phyloP scores from a whole-genome alignment of 2,329 filamentous ascomycete species.

The Aspergillus transmontanensis region DNA sequence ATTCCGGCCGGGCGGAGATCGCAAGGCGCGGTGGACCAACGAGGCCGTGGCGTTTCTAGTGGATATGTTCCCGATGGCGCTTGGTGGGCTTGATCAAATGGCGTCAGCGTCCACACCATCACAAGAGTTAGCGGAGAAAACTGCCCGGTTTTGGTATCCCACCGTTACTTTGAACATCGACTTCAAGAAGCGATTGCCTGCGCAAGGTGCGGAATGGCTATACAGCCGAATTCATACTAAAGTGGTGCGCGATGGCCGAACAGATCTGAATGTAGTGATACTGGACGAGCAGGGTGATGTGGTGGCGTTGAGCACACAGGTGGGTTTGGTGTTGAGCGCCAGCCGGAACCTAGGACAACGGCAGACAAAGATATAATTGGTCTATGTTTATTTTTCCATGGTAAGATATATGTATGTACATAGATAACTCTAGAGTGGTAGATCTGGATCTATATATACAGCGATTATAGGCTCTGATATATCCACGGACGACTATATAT shows the following conservation, averaged over 20 bases:
- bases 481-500: not conserved
- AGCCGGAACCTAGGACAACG: slow-evolving; percentile 62
- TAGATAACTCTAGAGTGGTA: not conserved
- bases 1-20: slow-evolving; percentile 54
- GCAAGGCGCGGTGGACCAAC: slow-evolving; percentile 61
- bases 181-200: slow-evolving; percentile 71
- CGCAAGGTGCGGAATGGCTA: slow-evolving; percentile 71
- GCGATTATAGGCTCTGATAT: not conserved
- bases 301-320: slow-evolving; percentile 69
- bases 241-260: slow-evolving; percentile 68
- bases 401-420: slow-evolving; percentile 16
- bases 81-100: slow-evolving; percentile 54
- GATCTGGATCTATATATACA: not conserved
- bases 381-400: slow-evolving; percentile 8
- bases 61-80: slow-evolving; percentile 69
- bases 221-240: slow-evolving; percentile 67
- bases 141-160: slow-evolving; percentile 68
- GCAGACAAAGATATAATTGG: slow-evolving; percentile 29
- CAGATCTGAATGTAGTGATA: slow-evolving; percentile 73
- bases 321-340: slow-evolving; percentile 65
- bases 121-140: slow-evolving; percentile 26
- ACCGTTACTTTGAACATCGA: slow-evolving; percentile 76
- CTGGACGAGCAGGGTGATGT: slow-evolving; percentile 66
- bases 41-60: slow-evolving; percentile 65
- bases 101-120: slow-evolving; percentile 31